Percentiles rank a stretch among this genome's conserved stretches.
Evolutionary conservation across 352 stramenopile species (phyloP).

Genomic region (Phytophthora sojae): DNA sequence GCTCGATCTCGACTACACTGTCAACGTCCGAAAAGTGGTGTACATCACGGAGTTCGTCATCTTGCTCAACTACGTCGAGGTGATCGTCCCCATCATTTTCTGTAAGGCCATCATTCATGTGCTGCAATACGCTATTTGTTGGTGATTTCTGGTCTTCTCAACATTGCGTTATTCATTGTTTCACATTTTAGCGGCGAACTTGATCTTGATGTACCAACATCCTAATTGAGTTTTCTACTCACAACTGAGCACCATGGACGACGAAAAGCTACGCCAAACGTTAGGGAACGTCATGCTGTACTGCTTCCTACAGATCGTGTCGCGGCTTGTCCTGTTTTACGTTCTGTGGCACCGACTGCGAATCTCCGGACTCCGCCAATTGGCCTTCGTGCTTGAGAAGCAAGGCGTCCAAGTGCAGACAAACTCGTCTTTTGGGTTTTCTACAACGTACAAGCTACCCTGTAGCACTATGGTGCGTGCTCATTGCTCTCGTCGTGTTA

Average conservation of each 20-base stretch:
- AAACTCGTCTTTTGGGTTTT: conserved; percentile 54
- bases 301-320: conserved; percentile 46
- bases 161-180: too few species aligned
- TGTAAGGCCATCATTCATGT: conserved; percentile 27
- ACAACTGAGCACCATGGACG: conserved; percentile 32
- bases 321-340: conserved; percentile 37
- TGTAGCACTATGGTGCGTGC: conserved; percentile 42
- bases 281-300: conserved; percentile 45
- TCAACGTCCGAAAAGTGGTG: conserved; percentile 30
- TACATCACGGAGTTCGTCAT: conserved; percentile 58
- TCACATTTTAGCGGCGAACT: conserved; percentile 22
- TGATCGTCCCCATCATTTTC: conserved; percentile 52
- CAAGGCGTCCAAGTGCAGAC: conserved; percentile 42
- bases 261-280: conserved; percentile 15
- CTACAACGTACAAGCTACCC: conserved; percentile 29
- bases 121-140: too few species aligned
- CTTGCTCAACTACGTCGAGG: conserved; percentile 54
- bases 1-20: conserved; percentile 32
- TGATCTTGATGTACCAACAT: conserved; percentile 36
- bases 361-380: conserved; percentile 34
- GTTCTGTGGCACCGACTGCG: conserved; percentile 29
- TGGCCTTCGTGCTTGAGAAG: conserved; percentile 51
- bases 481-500: too few species aligned
- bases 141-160: too few species aligned
- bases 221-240: conserved; percentile 44